Evolutionary conservation across 2,329 filamentous ascomycete genomes (phyloP).

Genomic region (Blastomyces gilchristii): DNA sequence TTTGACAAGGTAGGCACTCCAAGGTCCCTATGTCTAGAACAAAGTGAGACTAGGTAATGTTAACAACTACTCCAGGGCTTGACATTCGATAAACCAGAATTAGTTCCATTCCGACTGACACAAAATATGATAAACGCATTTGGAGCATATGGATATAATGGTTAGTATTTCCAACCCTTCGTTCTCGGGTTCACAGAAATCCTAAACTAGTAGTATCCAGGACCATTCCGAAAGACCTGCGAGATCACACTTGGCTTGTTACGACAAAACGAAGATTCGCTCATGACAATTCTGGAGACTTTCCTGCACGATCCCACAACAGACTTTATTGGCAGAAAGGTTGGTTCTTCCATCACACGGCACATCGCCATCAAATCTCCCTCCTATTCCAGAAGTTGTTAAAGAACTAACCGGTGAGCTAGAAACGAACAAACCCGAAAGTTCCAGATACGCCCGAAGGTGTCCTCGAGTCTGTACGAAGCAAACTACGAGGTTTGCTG

Average conservation of each 20-base stretch:
- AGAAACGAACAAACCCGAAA: conserved; percentile 42
- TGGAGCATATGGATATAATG: conserved; percentile 87
- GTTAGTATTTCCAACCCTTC: conserved; percentile 20
- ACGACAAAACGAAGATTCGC: conserved; percentile 83
- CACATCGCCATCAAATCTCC: neutral
- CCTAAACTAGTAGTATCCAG: conserved; percentile 16
- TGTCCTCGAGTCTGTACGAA: conserved; percentile 78
- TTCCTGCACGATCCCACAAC: conserved; percentile 96
- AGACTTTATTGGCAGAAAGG: conserved; percentile 71
- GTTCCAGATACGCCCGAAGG: conserved; percentile 61
- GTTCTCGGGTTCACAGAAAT: neutral
- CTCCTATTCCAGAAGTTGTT: conserved; percentile 1
- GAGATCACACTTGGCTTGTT: conserved; percentile 79
- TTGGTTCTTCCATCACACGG: conserved; percentile 18
- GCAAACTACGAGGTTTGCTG: conserved; percentile 75
- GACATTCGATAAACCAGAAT: conserved; percentile 88
- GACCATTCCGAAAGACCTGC: conserved; percentile 80
- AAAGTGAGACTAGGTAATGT: conserved; percentile 11
- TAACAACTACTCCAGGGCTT: conserved; percentile 45
- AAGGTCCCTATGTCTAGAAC: neutral
- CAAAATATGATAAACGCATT: conserved; percentile 99
- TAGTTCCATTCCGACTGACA: conserved; percentile 90
- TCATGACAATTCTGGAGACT: conserved; percentile 95
- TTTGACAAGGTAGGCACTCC: conserved; percentile 63
- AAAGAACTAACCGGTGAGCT: conserved; percentile 16